Conservation (phyloP, 2,329 filamentous ascomycete species). For the Endocalyx cinctus region DNA sequence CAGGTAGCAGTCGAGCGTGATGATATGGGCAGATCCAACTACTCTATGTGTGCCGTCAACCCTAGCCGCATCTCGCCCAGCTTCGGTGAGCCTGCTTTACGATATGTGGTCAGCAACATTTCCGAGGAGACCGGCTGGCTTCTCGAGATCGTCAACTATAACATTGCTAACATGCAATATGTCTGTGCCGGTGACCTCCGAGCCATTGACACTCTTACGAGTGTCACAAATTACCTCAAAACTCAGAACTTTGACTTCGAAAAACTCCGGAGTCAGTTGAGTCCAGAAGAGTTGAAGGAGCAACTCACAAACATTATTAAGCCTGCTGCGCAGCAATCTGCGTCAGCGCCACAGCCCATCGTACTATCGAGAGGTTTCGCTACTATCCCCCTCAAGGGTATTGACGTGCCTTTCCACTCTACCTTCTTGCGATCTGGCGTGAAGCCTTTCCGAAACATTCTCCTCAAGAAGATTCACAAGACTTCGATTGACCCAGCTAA, state of each 20-base stretch:
- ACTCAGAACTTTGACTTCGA: slow-evolving; percentile 96
- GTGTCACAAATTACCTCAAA: slow-evolving; percentile 93
- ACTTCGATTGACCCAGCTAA: slow-evolving; percentile 96
- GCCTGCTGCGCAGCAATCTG: slow-evolving; percentile 79
- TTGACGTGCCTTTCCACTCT: slow-evolving; percentile 98
- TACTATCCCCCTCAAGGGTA: slow-evolving; percentile 93
- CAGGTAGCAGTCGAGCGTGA: slow-evolving; percentile 98
- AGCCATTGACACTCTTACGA: slow-evolving; percentile 67
- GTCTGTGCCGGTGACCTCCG: slow-evolving; percentile 68
- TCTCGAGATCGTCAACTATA: slow-evolving; percentile 97
- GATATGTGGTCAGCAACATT: slow-evolving; percentile 95
- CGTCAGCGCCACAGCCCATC: slow-evolving; percentile 81
- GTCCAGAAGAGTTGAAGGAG: slow-evolving; percentile 84
- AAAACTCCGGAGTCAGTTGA: slow-evolving; percentile 78
- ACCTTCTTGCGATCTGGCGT: slow-evolving; percentile 97
- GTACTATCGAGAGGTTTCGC: slow-evolving; percentile 93
- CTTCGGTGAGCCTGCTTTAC: slow-evolving; percentile 95
- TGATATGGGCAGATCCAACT: slow-evolving; percentile 87
- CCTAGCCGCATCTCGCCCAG: slow-evolving; percentile 97
- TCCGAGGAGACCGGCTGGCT: slow-evolving; percentile 92
- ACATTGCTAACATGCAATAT: slow-evolving; percentile 72
- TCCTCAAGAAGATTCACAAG: slow-evolving; percentile 99
- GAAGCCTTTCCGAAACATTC: slow-evolving; percentile 96
- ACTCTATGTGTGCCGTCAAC: slow-evolving; percentile 99
- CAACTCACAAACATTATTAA: slow-evolving; percentile 89